Evolutionary conservation across 139 green algal genomes (phyloP), one percentile per base, ranked within the genome.

Genomic region (Chlorella sp.): DNA sequence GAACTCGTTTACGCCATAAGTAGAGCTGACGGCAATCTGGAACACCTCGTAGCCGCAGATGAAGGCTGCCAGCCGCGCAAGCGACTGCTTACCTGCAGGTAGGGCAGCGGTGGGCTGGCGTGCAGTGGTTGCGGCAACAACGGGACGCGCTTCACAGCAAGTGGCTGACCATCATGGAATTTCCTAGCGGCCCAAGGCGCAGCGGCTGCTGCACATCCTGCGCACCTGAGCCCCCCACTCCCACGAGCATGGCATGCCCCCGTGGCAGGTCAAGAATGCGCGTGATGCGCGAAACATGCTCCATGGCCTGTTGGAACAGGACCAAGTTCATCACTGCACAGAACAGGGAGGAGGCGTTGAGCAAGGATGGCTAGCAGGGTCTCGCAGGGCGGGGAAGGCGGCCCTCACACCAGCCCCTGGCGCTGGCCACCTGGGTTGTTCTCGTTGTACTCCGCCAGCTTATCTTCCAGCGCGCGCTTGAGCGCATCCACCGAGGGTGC

Each of bases 361-460:
- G n/a, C 55, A 20, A 68, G 62, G 9, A 9, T 51, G 44, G 6
- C 32, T 30, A 2, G 18, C 23, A 28, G 32, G 2, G 23, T 2
- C 23, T 32, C 7, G 20, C 62, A 32, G 23, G 2, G 13, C n/a
- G 32, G 5, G 23, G 16, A 30, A 2, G 28, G 67, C 23, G n/a
- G 67, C 16, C 23, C 21, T 60, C 12, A 76, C 20, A 57, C 1
- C n/a, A 73, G 30, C 6, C 15, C 41, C 7, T 18, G 39, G 36
- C 21, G 11, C 1, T 97, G 87, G 93, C 96, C 96, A 20, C 93
- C 85, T 16, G 94, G 88, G 85, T 98, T 96, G 76, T 56, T 91
- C 51, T 98, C 95, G 78, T 98, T 98, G 91, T 98, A 97, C 90
- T 98, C 95, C 12, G 82, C 73, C 72, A 98, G 85, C 85, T 94